phyloP scores from a whole-genome alignment of 2,329 filamentous ascomycete species.

The Pochonia chlamydosporia region DNA sequence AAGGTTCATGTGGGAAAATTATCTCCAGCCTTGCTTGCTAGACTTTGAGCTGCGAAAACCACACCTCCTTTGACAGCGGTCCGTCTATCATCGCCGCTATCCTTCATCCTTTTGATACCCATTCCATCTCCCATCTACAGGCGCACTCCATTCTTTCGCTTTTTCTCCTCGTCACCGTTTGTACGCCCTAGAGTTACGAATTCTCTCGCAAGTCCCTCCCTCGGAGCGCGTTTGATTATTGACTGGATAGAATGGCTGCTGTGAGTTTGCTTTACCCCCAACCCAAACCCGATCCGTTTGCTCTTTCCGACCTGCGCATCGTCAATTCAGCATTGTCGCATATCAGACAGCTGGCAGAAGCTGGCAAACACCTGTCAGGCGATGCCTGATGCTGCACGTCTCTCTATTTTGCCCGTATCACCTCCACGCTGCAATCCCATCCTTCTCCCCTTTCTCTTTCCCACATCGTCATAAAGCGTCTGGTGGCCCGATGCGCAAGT shows the following conservation, averaged over 20 bases:
- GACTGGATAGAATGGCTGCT: constrained; percentile 36
- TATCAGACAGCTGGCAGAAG: constrained; percentile 8
- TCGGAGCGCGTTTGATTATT: constrained; percentile 18
- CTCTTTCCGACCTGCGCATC: constrained; percentile 7
- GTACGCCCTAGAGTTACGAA: constrained; percentile 5
- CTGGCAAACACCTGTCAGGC: background rate
- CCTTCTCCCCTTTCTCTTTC: constrained; percentile 9
- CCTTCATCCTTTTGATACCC: constrained; percentile 28
- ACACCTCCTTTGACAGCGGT: constrained; percentile 22
- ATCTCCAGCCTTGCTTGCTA: constrained; percentile 25
- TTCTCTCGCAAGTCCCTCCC: constrained; percentile 4
- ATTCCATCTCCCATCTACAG: constrained; percentile 16
- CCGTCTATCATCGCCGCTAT: constrained; percentile 18
- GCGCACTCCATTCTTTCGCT: constrained; percentile 9
- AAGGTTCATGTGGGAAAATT: constrained; percentile 25
- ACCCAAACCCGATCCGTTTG: background rate
- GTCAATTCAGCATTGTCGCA: background rate
- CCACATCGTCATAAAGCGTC: background rate
- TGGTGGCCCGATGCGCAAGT: constrained; percentile 2
- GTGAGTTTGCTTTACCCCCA: constrained; percentile 25
- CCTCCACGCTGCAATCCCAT: constrained; percentile 14
- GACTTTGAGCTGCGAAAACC: constrained; percentile 26
- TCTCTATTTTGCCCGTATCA: background rate
- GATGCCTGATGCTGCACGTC: background rate
- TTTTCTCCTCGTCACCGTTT: background rate